Conservation (phyloP, 2,329 filamentous ascomycete species). For the Stemphylium lycopersici region DNA sequence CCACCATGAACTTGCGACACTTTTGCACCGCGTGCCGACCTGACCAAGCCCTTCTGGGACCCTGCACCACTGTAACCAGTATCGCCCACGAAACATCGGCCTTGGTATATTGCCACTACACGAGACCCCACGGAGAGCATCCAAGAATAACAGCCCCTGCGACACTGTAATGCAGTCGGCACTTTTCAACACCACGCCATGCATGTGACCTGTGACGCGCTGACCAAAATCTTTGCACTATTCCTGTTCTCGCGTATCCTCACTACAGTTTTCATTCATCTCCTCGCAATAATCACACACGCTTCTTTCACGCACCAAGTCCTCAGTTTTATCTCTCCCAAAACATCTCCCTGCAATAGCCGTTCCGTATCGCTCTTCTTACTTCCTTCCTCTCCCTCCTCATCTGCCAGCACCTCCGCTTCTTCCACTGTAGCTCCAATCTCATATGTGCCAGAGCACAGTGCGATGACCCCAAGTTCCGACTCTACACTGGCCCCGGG, state of each 20-base stretch:
- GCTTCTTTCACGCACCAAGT: slow-evolving; percentile 55
- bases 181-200: too few relatives aligned
- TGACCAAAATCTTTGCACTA: too few relatives aligned
- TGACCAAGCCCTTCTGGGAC: slow-evolving; percentile 1
- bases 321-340: slow-evolving; percentile 48
- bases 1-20: slow-evolving; percentile 8
- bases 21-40: background rate
- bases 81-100: slow-evolving; percentile 5
- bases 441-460: slow-evolving; percentile 84
- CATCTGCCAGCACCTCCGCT: slow-evolving; percentile 58
- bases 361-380: slow-evolving; percentile 33
- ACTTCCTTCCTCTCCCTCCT: slow-evolving; percentile 24
- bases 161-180: too few relatives aligned
- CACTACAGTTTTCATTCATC: background rate
- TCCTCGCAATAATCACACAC: slow-evolving; percentile 51
- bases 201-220: too few relatives aligned
- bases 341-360: slow-evolving; percentile 34
- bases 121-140: background rate
- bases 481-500: slow-evolving; percentile 66
- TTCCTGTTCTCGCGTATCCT: too few relatives aligned
- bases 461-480: slow-evolving; percentile 71
- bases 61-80: background rate
- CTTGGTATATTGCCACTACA: slow-evolving; percentile 5
- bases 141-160: background rate
- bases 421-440: slow-evolving; percentile 83